Evolutionary conservation across 345 rosid genomes (phyloP).

Genomic region (Garcia nutans): DNA sequence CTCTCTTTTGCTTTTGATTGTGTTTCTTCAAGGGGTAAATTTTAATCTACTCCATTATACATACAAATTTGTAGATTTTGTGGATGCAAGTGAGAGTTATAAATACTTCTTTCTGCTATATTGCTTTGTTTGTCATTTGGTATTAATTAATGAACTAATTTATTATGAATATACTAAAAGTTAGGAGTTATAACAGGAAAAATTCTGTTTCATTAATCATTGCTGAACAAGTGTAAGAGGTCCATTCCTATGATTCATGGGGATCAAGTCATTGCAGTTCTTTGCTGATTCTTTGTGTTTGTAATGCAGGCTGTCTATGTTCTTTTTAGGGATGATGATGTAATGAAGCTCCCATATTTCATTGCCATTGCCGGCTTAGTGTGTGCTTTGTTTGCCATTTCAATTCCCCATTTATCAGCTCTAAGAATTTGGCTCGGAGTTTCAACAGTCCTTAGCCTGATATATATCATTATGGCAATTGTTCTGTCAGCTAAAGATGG

Average conservation of each 20-base stretch:
- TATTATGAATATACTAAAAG: background rate
- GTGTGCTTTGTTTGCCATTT: conserved; percentile 69
- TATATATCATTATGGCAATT: conserved; percentile 58
- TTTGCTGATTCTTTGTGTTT: conserved; percentile 6
- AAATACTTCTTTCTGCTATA: background rate
- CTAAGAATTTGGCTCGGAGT: conserved; percentile 82
- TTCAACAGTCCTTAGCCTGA: conserved; percentile 65
- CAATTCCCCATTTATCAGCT: conserved; percentile 82
- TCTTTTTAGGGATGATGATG: conserved; percentile 44
- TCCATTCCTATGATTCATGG: background rate
- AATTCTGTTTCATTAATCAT: background rate
- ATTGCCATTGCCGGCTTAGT: conserved; percentile 50
- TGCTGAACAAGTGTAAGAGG: too few species aligned
- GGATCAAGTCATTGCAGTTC: background rate
- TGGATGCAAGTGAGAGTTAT: background rate
- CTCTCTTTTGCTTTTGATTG: too few species aligned
- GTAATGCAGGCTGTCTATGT: conserved; percentile 54
- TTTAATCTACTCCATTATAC: too few species aligned
- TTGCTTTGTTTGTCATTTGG: background rate
- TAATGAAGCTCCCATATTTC: conserved; percentile 58
- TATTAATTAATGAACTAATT: background rate
- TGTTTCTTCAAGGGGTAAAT: too few species aligned
- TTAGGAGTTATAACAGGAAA: background rate
- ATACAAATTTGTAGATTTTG: too few species aligned
- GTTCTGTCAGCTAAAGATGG: conserved; percentile 69